Evolutionary conservation across 1,139 yeast genomes (phyloP).

Genomic region (Blastobotrys elegans): DNA sequence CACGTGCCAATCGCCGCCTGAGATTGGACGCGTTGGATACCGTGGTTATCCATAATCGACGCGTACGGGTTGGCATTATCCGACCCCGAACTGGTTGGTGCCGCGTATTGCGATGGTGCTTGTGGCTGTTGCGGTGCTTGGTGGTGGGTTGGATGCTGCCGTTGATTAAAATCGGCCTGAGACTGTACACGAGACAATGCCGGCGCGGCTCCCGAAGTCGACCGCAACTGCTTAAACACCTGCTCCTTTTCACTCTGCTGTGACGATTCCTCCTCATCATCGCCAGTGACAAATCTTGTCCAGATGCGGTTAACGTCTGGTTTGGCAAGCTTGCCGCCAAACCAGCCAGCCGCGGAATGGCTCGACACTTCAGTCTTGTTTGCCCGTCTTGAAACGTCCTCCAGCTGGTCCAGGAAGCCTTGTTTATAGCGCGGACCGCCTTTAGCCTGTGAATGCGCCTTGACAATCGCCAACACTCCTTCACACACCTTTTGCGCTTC

Average conservation of each 20-base stretch:
- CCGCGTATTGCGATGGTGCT: constrained; percentile 1
- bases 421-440: constrained; percentile 42
- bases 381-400: constrained; percentile 30
- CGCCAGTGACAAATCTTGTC: constrained; percentile 90
- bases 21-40: neutral
- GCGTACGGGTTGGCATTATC: neutral
- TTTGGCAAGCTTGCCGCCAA: constrained; percentile 57
- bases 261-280: constrained; percentile 41
- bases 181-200: constrained; percentile 15
- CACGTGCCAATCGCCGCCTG: neutral
- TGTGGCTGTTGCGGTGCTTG: neutral
- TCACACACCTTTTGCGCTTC: constrained; percentile 65
- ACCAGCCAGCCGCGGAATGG: constrained; percentile 50
- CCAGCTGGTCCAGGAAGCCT: constrained; percentile 36
- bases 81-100: neutral
- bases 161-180: constrained; percentile 11
- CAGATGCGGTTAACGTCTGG: constrained; percentile 78
- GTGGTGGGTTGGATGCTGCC: neutral
- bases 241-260: constrained; percentile 39
- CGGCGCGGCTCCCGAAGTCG: constrained; percentile 7
- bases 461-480: constrained; percentile 42
- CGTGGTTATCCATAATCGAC: no score
- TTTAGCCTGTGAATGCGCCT: constrained; percentile 26
- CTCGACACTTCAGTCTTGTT: constrained; percentile 29
- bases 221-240: constrained; percentile 16